phyloP scores from a whole-genome alignment of 192 early-diverging fungal species.

The Linnemannia hyalina region DNA sequence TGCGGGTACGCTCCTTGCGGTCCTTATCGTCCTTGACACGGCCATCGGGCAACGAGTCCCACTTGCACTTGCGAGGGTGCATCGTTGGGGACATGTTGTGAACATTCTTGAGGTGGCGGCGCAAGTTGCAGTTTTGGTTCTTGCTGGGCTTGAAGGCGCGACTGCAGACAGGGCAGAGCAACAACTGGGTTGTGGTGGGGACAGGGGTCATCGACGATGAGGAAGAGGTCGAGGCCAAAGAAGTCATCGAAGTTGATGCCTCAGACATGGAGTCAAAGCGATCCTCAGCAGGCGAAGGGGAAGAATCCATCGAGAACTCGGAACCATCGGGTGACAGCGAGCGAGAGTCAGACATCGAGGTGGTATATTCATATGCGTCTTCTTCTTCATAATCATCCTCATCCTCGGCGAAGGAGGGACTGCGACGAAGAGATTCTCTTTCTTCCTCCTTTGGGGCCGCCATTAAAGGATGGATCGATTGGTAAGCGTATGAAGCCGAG shows the following conservation, averaged over 20 bases:
- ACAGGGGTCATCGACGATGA: slow-evolving; percentile 12
- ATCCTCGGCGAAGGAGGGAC: not conserved
- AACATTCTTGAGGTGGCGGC: slow-evolving; percentile 48
- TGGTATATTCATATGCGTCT: slow-evolving; percentile 11
- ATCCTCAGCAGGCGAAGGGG: slow-evolving; percentile 5
- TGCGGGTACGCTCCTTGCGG: slow-evolving; percentile 52
- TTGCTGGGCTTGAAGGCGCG: slow-evolving; percentile 55
- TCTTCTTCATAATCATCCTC: slow-evolving; percentile 31
- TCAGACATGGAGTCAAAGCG: slow-evolving; percentile 38
- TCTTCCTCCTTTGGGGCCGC: slow-evolving; percentile 32
- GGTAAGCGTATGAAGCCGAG: slow-evolving; percentile 14
- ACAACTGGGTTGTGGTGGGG: slow-evolving; percentile 27
- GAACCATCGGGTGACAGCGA: slow-evolving; percentile 32
- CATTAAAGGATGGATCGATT: slow-evolving; percentile 19
- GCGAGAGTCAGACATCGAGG: slow-evolving; percentile 27
- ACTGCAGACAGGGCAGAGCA: slow-evolving; percentile 46
- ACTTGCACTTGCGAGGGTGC: slow-evolving; percentile 55
- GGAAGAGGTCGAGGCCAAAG: slow-evolving; percentile 17
- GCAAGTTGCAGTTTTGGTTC: slow-evolving; percentile 53
- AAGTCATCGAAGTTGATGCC: slow-evolving; percentile 30
- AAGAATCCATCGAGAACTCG: slow-evolving; percentile 16
- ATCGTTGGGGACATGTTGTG: slow-evolving; percentile 53
- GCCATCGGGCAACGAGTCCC: slow-evolving; percentile 50
- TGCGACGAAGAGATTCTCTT: slow-evolving; percentile 8
- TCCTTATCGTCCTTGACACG: slow-evolving; percentile 57